phyloP scores from a whole-genome alignment of 805 yeast genomes.

The Yarrowia sp. region DNA sequence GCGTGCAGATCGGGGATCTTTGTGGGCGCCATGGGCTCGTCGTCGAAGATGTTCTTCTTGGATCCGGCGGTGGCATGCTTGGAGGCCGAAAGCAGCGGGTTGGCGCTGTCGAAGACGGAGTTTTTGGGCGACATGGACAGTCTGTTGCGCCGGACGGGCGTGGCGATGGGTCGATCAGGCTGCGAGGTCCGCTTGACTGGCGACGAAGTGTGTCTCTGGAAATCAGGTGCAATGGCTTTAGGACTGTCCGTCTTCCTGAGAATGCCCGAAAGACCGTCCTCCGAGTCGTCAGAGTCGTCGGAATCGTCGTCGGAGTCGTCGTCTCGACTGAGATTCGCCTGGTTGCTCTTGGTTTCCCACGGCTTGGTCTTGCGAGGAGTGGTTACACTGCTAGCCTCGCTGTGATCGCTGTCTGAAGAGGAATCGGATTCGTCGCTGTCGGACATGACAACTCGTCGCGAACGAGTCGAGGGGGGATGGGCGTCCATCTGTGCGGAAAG shows the following conservation, averaged over 20 bases:
- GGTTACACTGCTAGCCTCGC: neutral
- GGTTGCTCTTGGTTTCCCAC: neutral
- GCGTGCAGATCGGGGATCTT: neutral
- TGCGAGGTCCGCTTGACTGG: neutral
- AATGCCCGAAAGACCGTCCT: neutral
- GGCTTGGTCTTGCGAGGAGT: constrained; percentile 2
- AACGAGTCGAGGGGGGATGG: constrained; percentile 5
- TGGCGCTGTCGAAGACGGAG: neutral
- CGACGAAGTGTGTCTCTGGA: constrained; percentile 1
- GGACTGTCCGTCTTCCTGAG: neutral
- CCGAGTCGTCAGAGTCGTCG: constrained; percentile 15
- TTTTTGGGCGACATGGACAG: constrained; percentile 14
- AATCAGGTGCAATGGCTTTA: constrained; percentile 6
- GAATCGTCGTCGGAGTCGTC: neutral
- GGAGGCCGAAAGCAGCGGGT: neutral
- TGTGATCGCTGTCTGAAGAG: neutral
- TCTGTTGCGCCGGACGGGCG: constrained; percentile 13
- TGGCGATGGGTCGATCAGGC: neutral
- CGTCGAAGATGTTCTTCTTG: neutral
- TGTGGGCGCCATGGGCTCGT: neutral
- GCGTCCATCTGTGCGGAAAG: neutral
- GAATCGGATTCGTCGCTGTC: constrained; percentile 7
- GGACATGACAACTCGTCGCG: constrained; percentile 7
- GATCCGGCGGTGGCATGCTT: neutral
- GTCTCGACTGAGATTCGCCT: neutral